These are phyloP conservation scores for Phytophthora quininea DNA, from an alignment of 352 stramenopile genomes.

Conservation along the genomic window DNA sequence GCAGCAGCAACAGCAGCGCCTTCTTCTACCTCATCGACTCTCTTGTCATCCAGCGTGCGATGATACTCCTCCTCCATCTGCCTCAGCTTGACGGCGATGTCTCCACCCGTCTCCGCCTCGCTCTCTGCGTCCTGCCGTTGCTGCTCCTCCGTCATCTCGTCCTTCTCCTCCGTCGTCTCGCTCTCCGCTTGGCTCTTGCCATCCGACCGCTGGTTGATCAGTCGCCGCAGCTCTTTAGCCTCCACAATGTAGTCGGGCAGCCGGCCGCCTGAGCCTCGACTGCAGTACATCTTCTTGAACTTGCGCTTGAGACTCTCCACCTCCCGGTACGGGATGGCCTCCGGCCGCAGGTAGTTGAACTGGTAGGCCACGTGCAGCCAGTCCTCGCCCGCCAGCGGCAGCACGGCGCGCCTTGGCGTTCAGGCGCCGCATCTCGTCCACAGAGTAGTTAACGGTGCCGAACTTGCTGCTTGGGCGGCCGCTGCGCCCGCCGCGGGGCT, in stretches of 20 bases:
- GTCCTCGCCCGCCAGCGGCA: constrained; percentile 54
- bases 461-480: constrained; percentile 64
- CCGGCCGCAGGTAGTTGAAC: constrained; percentile 69
- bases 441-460: constrained; percentile 71
- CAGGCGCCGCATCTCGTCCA: constrained; percentile 70
- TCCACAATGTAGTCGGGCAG: constrained; percentile 58
- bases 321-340: constrained; percentile 66
- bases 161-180: background rate
- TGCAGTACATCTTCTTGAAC: constrained; percentile 79
- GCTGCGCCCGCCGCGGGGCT: constrained; percentile 10
- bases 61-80: constrained; percentile 58
- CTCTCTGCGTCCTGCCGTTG: background rate
- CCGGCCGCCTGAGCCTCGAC: constrained; percentile 22
- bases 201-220: constrained; percentile 53
- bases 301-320: constrained; percentile 73
- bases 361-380: constrained; percentile 72
- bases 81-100: constrained; percentile 38
- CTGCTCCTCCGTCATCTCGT: background rate
- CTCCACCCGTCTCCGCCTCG: constrained; percentile 26
- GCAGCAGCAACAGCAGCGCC: background rate
- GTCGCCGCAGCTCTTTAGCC: constrained; percentile 52
- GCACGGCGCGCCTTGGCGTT: constrained; percentile 62
- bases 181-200: constrained; percentile 1
- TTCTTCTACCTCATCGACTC: constrained; percentile 1
- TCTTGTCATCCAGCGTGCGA: constrained; percentile 19